These are phyloP conservation scores for Alternaria ethzedia DNA, from an alignment of 2,329 filamentous ascomycete genomes.

Conservation along the genomic window DNA sequence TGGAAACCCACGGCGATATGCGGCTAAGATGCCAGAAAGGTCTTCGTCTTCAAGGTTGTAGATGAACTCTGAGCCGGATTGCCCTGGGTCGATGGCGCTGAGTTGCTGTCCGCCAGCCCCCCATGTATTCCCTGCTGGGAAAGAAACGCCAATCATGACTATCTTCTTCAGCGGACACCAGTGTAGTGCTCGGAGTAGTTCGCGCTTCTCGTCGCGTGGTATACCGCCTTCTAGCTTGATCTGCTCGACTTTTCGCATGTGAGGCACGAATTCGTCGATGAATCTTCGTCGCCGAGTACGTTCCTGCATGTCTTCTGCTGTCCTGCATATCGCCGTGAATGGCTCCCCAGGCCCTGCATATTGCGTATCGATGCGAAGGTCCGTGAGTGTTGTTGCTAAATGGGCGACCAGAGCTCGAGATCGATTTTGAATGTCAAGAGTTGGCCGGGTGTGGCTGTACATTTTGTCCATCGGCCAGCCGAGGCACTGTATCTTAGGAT, in stretches of 20 bases:
- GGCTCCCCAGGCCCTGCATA: constrained; percentile 38
- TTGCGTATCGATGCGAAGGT: constrained; percentile 52
- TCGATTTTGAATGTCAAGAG: constrained; percentile 31
- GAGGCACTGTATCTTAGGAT: constrained; percentile 52
- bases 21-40: constrained; percentile 28
- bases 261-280: constrained; percentile 52
- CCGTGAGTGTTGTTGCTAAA: constrained; percentile 48
- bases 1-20: constrained; percentile 28
- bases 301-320: constrained; percentile 22
- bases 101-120: constrained; percentile 45
- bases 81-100: constrained; percentile 34
- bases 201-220: constrained; percentile 55
- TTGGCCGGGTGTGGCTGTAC: constrained; percentile 43
- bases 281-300: constrained; percentile 45
- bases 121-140: constrained; percentile 55
- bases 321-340: constrained; percentile 34
- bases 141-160: constrained; percentile 54
- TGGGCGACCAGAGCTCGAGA: constrained; percentile 45
- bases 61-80: constrained; percentile 19
- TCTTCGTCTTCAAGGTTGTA: constrained; percentile 42
- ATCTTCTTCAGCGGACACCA: constrained; percentile 52
- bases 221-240: constrained; percentile 58
- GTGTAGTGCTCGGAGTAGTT: constrained; percentile 52
- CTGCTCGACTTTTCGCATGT: constrained; percentile 50
- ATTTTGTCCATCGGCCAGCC: constrained; percentile 57